A percentile compares a stretch with the other conserved stretches of the same genome.
phyloP scores from a whole-genome alignment of 2,329 filamentous ascomycete species.

The Calonectria naviculata region DNA sequence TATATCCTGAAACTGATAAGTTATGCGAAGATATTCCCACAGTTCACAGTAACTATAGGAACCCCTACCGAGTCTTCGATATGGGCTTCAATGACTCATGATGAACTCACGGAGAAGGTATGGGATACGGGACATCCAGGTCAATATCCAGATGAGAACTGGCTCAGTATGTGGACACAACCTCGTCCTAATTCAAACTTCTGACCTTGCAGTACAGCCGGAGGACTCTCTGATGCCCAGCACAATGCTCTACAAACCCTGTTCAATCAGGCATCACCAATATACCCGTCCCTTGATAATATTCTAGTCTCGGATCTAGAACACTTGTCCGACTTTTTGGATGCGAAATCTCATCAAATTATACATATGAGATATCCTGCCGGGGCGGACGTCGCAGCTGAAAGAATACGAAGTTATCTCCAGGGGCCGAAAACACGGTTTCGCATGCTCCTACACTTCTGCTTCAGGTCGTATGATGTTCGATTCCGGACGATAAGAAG shows the following conservation, averaged over 20 bases:
- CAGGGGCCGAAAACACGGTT: background rate
- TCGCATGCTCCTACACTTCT: background rate
- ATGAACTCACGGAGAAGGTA: background rate
- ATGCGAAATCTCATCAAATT: background rate
- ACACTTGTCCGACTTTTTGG: background rate
- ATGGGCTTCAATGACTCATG: background rate
- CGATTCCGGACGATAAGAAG: background rate
- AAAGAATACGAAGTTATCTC: background rate
- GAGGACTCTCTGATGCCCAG: background rate
- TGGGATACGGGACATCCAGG: background rate
- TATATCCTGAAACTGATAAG: background rate
- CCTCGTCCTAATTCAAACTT: too few relatives aligned
- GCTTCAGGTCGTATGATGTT: slow-evolving; percentile 1
- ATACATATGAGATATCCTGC: background rate
- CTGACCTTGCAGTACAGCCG: background rate
- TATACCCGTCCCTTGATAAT: background rate
- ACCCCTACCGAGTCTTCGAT: background rate
- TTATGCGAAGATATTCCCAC: background rate
- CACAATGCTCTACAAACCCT: background rate
- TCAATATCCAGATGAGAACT: background rate
- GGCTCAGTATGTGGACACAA: slow-evolving; percentile 4
- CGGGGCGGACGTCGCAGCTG: background rate
- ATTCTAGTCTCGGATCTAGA: background rate
- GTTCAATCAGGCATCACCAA: background rate
- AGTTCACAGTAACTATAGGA: background rate